Evolutionary conservation across 1,139 yeast genomes (phyloP).

Genomic region (Protomyces inundatus): DNA sequence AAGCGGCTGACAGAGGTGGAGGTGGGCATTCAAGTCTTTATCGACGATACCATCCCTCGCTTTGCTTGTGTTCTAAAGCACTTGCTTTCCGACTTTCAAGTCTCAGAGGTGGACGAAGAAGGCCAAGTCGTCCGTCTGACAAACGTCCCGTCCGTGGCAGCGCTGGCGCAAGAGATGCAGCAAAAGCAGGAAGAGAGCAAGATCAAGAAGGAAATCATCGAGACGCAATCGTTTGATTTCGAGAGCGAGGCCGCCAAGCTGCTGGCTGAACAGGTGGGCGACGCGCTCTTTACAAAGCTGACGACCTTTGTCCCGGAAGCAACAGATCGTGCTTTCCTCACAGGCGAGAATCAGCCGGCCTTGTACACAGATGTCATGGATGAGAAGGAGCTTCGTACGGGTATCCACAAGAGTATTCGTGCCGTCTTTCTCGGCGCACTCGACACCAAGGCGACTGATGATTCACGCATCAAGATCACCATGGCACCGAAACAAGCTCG

Average conservation of each 20-base stretch:
- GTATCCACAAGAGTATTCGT: conserved; percentile 70
- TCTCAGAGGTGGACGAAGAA: conserved; percentile 12
- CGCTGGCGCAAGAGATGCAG: conserved; percentile 41
- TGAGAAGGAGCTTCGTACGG: conserved; percentile 68
- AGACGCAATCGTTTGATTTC: conserved; percentile 23
- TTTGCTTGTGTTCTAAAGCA: conserved; percentile 50
- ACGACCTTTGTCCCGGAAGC: conserved; percentile 51
- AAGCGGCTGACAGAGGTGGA: conserved; percentile 37
- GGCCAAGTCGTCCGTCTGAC: conserved; percentile 39
- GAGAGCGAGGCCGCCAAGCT: conserved; percentile 38
- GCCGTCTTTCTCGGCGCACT: conserved; percentile 66
- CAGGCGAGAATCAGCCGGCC: conserved; percentile 12
- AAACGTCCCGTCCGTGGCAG: conserved; percentile 49
- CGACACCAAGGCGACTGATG: conserved; percentile 70
- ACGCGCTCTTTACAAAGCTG: conserved; percentile 53
- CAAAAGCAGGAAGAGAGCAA: conserved; percentile 42
- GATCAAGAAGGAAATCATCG: conserved; percentile 37
- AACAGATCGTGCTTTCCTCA: conserved; percentile 52
- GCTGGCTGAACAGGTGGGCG: conserved; percentile 48
- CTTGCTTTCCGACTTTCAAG: conserved; percentile 73
- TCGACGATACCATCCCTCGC: conserved; percentile 55
- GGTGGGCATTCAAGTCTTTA: conserved; percentile 81
- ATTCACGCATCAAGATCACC: conserved; percentile 43
- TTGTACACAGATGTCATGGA: conserved; percentile 35
- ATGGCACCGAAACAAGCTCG: conserved; percentile 34